phyloP scores from a whole-genome alignment of 495 filamentous ascomycete species.

The Daldinia vernicosa region DNA sequence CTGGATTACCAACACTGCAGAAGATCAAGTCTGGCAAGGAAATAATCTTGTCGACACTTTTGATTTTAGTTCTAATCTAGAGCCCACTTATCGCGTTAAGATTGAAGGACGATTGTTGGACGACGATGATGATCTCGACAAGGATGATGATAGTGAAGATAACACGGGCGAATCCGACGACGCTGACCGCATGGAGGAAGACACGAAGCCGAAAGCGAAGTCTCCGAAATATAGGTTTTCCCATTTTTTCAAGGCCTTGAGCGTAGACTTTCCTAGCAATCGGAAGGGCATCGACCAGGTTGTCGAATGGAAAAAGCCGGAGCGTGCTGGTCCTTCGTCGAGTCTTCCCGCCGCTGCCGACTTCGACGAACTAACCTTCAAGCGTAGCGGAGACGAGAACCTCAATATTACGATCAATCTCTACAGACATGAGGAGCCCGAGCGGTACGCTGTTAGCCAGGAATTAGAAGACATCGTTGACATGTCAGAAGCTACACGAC shows the following conservation, averaged over 20 bases:
- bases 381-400: conserved; percentile 90
- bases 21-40: conserved; percentile 93
- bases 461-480: conserved; percentile 87
- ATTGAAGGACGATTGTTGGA: conserved; percentile 92
- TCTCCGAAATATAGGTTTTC: conserved; percentile 74
- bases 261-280: conserved; percentile 81
- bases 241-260: conserved; percentile 94
- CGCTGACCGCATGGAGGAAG: conserved; percentile 69
- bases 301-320: conserved; percentile 63
- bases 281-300: conserved; percentile 58
- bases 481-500: conserved; percentile 82
- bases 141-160: conserved; percentile 68
- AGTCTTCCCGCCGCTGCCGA: conserved; percentile 68
- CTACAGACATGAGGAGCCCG: conserved; percentile 82
- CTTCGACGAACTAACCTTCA: conserved; percentile 92
- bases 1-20: conserved; percentile 95
- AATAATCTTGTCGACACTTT: conserved; percentile 70
- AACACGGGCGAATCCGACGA: conserved; percentile 46
- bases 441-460: conserved; percentile 80
- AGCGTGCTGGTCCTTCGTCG: conserved; percentile 61
- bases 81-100: conserved; percentile 84
- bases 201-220: conserved; percentile 55
- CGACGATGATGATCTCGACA: conserved; percentile 68
- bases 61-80: conserved; percentile 74
- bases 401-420: conserved; percentile 90